Evolutionary conservation across 371 early-diverging fungal species (phyloP), one percentile per base, ranked within the genome.

Genomic region (Rhizopus microsporus): DNA sequence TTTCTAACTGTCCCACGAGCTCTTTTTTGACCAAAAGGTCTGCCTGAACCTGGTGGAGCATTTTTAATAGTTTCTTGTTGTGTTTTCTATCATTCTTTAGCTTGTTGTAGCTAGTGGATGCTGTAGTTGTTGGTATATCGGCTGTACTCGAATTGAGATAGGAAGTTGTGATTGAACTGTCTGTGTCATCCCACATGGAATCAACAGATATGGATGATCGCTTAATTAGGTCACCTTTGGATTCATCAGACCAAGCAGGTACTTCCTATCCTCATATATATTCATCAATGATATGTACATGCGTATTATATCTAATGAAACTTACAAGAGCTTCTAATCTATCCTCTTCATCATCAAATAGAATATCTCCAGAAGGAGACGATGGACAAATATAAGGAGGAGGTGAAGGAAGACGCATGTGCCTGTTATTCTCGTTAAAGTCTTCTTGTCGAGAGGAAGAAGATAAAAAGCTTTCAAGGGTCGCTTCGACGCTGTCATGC

Each of bases 1-100:
- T 71, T 57, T 85, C 85, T 2, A 87, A 62, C 45, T 81, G 82
- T 3, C 65, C 68, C 2, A 84, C 81, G 10, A 86, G 63, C 47
- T 82, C 83, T 29, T 77, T 70, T 31, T 78, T 78, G 34, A 87
- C 86, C 3, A 80, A 64, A 32, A 89, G 77, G 51, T 90, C 90
- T 0, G 81, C 78, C 51, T 88, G 87, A 10, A 86, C 82, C 60
- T 88, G 85, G 57, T 83, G 82, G 15, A 88, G 68, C 68, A 86
- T 77, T 35, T 75, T 75, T 4, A 74, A 33, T 5, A 74, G 34
- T 23, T 70, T 72, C 46, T 58, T 68, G 40, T 63, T 63, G 29
- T 60, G 60, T n/a, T 74, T 61, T 7, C 67, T 62, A 0, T 61
- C 63, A 34, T 43, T 51, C 40, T 46, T 52, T 13, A 52, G 45